A percentile compares a stretch with the other conserved stretches of the same genome.
Evolutionary conservation across 345 rosid genomes (phyloP).

Genomic region (Eucalyptus rudis): DNA sequence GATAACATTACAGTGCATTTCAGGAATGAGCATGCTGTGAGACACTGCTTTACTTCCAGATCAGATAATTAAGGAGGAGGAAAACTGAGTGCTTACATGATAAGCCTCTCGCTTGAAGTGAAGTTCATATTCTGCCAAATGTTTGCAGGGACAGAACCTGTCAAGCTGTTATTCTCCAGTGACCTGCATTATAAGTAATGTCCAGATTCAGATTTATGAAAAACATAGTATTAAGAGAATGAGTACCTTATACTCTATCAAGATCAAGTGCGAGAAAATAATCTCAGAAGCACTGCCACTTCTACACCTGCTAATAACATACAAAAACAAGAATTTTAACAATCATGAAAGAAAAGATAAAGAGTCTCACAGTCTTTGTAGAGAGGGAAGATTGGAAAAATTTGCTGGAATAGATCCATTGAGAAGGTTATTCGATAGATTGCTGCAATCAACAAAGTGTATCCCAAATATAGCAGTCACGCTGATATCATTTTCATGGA

Average conservation of each 20-base stretch:
- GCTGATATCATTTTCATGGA: background rate
- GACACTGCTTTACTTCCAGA: background rate
- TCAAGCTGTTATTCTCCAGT: slow-evolving; percentile 55
- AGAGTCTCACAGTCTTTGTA: slow-evolving; percentile 65
- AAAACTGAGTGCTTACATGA: slow-evolving; percentile 33
- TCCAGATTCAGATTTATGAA: background rate
- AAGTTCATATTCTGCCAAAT: slow-evolving; percentile 51
- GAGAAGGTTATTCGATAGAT: slow-evolving; percentile 55
- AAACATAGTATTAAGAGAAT: background rate
- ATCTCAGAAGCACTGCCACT: background rate
- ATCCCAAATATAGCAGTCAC: background rate
- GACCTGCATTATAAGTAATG: slow-evolving; percentile 31
- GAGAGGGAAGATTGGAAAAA: slow-evolving; percentile 50
- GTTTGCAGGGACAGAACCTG: slow-evolving; percentile 47
- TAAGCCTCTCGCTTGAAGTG: slow-evolving; percentile 23
- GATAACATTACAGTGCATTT: background rate
- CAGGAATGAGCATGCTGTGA: background rate
- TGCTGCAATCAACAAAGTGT: slow-evolving; percentile 23
- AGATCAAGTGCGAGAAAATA: background rate
- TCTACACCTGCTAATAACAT: background rate
- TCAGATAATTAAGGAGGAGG: background rate
- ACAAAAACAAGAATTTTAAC: background rate
- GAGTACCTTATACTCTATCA: background rate
- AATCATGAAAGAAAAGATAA: background rate
- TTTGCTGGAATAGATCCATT: slow-evolving; percentile 64